Evolutionary conservation across 441 rosid genomes (phyloP).

Genomic region (Macaranga tanarius): DNA sequence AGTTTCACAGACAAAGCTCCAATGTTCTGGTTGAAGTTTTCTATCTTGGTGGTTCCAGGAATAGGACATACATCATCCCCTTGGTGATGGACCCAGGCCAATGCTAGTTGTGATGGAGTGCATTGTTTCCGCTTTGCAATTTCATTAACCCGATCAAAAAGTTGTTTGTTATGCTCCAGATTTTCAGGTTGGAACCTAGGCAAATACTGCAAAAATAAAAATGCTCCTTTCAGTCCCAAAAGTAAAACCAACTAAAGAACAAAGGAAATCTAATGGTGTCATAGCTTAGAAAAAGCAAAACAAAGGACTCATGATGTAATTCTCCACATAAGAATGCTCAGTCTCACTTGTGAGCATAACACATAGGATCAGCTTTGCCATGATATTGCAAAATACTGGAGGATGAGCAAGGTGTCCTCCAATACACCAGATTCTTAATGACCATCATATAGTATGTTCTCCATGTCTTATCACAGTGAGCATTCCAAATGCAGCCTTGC

Average conservation of each 20-base stretch:
- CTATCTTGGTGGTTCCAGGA: constrained; percentile 51
- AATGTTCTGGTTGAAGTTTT: constrained; percentile 47
- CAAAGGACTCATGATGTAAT: not conserved
- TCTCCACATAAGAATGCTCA: not conserved
- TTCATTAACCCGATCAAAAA: constrained; percentile 36
- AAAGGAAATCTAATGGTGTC: not conserved
- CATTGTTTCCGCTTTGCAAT: constrained; percentile 45
- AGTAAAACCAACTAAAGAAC: not conserved
- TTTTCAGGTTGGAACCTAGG: constrained; percentile 46
- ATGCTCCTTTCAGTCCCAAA: not conserved
- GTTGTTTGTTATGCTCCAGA: constrained; percentile 34
- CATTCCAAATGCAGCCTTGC: not conserved
- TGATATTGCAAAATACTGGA: not conserved
- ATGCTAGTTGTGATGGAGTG: constrained; percentile 50
- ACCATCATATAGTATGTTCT: not conserved
- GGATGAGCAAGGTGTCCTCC: not conserved
- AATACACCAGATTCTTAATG: not conserved
- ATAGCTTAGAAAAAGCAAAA: not conserved
- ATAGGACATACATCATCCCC: constrained; percentile 64
- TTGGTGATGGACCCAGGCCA: constrained; percentile 65
- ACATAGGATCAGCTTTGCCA: not conserved
- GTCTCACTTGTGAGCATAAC: not conserved
- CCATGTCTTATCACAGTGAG: not conserved
- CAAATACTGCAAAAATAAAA: constrained; percentile 14
- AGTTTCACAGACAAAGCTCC: constrained; percentile 52